Conservation (phyloP, 106 monocot species). For the Dendrobium officinale region DNA sequence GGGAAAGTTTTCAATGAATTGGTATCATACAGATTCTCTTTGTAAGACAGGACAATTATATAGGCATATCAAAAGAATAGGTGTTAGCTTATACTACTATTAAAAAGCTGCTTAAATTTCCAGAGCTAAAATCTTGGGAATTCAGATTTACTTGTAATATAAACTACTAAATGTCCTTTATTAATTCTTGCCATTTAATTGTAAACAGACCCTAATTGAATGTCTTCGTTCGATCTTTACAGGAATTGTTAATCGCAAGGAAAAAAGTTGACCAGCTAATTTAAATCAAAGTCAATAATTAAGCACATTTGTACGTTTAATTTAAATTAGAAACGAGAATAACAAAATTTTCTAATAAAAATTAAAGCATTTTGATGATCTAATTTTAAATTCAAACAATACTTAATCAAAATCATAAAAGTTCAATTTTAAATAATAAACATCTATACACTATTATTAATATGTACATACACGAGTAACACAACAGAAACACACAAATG, state of each 20-base stretch:
- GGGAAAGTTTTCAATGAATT: not conserved
- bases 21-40: not conserved
- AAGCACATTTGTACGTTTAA: not conserved
- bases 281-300: not conserved
- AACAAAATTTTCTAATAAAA: not conserved
- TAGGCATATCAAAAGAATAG: not conserved
- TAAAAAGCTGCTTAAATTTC: not conserved
- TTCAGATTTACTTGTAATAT: not conserved
- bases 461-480: too few species aligned
- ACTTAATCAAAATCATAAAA: too few species aligned
- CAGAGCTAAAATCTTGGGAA: not conserved
- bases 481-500: too few species aligned
- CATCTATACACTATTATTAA: too few species aligned
- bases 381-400: too few species aligned
- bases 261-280: not conserved
- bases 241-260: not conserved
- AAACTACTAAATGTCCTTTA: not conserved
- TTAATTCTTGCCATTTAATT: not conserved
- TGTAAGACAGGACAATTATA: not conserved
- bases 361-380: too few species aligned
- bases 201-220: not conserved
- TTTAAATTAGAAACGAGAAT: not conserved
- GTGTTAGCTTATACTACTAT: not conserved
- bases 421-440: too few species aligned
- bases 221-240: not conserved